These are phyloP conservation scores for Calonectria ilicicola DNA, from an alignment of 2,329 filamentous ascomycete genomes.

Conservation along the genomic window DNA sequence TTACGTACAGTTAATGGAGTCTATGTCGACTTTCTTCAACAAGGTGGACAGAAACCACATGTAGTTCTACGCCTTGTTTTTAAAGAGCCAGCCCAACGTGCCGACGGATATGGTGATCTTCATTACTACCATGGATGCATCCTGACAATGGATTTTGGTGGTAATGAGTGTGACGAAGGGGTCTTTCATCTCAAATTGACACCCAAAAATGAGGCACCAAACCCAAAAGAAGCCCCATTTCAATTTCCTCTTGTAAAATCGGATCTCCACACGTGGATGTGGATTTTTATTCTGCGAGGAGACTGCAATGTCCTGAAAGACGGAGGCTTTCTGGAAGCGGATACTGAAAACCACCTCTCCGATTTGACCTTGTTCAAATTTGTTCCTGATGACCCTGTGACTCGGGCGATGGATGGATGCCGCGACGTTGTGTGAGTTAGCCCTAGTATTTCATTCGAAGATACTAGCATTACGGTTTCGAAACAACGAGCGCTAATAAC, in stretches of 20 bases:
- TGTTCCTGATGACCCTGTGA: background rate
- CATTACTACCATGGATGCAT: background rate
- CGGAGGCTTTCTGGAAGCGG: too few relatives aligned
- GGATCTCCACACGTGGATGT: background rate
- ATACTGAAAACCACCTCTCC: background rate
- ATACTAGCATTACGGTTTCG: too few relatives aligned
- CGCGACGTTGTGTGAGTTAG: background rate
- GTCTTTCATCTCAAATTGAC: background rate
- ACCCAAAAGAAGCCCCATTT: background rate
- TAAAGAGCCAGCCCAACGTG: background rate
- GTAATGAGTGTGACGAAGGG: background rate
- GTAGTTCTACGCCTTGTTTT: background rate
- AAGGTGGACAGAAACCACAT: background rate
- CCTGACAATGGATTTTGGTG: background rate
- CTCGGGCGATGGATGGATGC: background rate
- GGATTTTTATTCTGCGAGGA: background rate
- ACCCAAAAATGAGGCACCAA: background rate
- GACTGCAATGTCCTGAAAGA: too few relatives aligned
- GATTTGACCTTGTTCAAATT: background rate
- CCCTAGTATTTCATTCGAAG: too few relatives aligned
- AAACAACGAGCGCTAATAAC: too few relatives aligned
- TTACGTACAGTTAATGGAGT: background rate
- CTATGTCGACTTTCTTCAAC: background rate
- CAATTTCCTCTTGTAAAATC: background rate
- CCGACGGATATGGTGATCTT: background rate